phyloP scores from a whole-genome alignment of 1,284 basidiomycete genomes.

The Chalciporus sp. region DNA sequence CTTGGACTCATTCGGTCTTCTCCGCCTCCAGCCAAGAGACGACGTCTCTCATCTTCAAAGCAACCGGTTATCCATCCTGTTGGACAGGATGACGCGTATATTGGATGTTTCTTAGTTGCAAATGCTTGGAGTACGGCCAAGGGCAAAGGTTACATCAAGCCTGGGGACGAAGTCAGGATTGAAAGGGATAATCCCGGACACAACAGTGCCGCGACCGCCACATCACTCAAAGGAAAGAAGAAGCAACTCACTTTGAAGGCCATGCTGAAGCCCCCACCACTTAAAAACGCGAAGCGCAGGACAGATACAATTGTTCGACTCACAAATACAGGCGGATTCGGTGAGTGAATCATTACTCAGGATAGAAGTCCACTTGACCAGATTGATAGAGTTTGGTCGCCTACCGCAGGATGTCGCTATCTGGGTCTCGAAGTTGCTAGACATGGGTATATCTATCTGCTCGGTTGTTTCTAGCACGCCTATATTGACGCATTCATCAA shows the following conservation, averaged over 20 bases:
- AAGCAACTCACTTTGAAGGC: constrained; percentile 66
- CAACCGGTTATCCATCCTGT: constrained; percentile 7
- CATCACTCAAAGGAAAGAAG: constrained; percentile 48
- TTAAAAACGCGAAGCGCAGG: constrained; percentile 51
- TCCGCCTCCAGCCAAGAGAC: constrained; percentile 49
- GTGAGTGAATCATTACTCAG: constrained; percentile 37
- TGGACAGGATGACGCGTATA: constrained; percentile 38
- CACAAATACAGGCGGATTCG: constrained; percentile 64
- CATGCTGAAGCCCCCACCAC: constrained; percentile 63
- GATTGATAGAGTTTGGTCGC: constrained; percentile 67
- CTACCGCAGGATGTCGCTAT: constrained; percentile 66
- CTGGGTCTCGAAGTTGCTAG: constrained; percentile 75
- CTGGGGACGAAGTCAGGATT: constrained; percentile 61
- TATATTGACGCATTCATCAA: constrained; percentile 28
- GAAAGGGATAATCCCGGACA: constrained; percentile 54
- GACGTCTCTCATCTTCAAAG: constrained; percentile 44
- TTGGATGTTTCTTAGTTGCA: constrained; percentile 72
- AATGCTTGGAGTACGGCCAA: constrained; percentile 82
- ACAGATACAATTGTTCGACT: constrained; percentile 69
- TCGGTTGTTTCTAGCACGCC: not conserved
- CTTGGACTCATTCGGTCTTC: constrained; percentile 16
- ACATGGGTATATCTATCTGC: constrained; percentile 50
- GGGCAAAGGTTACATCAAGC: constrained; percentile 67
- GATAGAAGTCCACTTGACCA: not conserved
- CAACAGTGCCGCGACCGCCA: constrained; percentile 26